phyloP scores from a whole-genome alignment of 345 rosid genomes.

The Stellera chamaejasme region DNA sequence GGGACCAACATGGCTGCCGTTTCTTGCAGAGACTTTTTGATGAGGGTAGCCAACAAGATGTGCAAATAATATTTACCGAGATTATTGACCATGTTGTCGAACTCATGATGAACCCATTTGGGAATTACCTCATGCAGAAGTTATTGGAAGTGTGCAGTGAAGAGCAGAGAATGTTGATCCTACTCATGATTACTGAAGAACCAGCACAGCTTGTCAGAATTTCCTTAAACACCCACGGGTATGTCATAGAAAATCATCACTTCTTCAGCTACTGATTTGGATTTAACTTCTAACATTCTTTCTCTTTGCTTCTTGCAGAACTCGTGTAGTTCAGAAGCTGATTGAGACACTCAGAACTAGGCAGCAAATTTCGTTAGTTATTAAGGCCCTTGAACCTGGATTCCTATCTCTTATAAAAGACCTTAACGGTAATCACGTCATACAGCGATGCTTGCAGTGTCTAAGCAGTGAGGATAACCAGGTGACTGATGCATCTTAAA shows the following conservation, averaged over 20 bases:
- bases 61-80: conserved; percentile 28
- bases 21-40: conserved; percentile 30
- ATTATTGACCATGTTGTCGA: conserved; percentile 39
- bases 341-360: conserved; percentile 47
- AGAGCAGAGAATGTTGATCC: conserved; percentile 37
- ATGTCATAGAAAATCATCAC: conserved; percentile 4
- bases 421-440: conserved; percentile 62
- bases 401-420: conserved; percentile 43
- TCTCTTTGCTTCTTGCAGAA: conserved; percentile 22
- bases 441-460: conserved; percentile 60
- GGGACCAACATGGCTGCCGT: conserved; percentile 44
- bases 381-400: conserved; percentile 44
- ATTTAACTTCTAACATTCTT: conserved; percentile 1
- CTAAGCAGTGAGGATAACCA: conserved; percentile 41
- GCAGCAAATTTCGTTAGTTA: conserved; percentile 39
- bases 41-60: conserved; percentile 31
- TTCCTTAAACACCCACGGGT: conserved; percentile 38
- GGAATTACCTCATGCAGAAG: conserved; percentile 50
- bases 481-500: conserved; percentile 22
- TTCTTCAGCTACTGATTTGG: not conserved
- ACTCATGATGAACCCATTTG: conserved; percentile 44
- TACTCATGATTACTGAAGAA: conserved; percentile 23
- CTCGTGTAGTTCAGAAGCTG: conserved; percentile 54
- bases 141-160: conserved; percentile 37
- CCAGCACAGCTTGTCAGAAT: conserved; percentile 32